phyloP scores from a whole-genome alignment of 352 stramenopile genomes.

The Pythium periplocum region DNA sequence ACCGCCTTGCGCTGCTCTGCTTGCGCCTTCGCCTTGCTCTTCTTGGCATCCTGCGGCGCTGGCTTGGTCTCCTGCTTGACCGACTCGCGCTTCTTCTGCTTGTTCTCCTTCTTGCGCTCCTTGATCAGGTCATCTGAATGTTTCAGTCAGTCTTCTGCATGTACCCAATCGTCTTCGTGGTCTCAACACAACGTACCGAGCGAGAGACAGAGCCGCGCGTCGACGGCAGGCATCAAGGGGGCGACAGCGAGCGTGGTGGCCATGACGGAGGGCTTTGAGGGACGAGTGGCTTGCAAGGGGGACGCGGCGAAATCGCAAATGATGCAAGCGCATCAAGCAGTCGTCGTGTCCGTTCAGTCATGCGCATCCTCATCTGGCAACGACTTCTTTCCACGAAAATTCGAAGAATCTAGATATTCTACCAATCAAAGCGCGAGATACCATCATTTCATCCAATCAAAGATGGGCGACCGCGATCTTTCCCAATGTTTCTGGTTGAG shows the following conservation, averaged over 20 bases:
- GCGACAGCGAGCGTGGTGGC: background rate
- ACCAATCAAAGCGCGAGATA: conserved; percentile 5
- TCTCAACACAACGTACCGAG: conserved; percentile 10
- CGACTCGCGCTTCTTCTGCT: conserved; percentile 40
- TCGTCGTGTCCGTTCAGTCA: background rate
- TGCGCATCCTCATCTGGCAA: too few relatives aligned
- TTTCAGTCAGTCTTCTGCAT: too few relatives aligned
- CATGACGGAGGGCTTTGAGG: background rate
- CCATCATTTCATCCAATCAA: conserved; percentile 3
- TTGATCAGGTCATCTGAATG: conserved; percentile 60
- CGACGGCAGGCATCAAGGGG: background rate
- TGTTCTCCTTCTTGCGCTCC: conserved; percentile 52
- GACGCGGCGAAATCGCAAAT: background rate
- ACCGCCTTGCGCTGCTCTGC: conserved; percentile 35
- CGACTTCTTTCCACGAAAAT: background rate
- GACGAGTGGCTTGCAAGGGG: background rate
- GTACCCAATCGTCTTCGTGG: background rate
- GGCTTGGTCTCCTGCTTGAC: conserved; percentile 21
- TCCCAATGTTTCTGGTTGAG: background rate
- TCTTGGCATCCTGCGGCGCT: background rate
- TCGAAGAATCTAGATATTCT: background rate
- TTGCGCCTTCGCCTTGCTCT: conserved; percentile 14
- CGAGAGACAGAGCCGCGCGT: conserved; percentile 17
- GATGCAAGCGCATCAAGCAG: background rate
- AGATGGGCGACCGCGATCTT: too few relatives aligned